Percentiles rank a stretch among this genome's conserved stretches.
phyloP scores from a whole-genome alignment of 2,329 filamentous ascomycete genomes.

The Penicillium sp. region DNA sequence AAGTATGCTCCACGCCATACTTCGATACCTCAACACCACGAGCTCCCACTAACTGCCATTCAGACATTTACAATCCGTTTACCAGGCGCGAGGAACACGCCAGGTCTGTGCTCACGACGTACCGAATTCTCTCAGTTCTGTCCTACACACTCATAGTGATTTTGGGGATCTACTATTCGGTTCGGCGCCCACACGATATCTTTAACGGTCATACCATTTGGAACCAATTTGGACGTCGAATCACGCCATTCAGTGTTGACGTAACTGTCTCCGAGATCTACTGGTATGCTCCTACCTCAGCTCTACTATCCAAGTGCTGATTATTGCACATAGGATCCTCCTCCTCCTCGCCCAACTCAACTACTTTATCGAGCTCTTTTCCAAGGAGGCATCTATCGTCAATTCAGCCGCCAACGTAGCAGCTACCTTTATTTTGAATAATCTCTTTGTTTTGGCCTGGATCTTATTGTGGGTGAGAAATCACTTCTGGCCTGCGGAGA shows the following conservation, averaged over 20 bases:
- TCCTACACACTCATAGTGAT: conserved; percentile 77
- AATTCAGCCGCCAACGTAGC: conserved; percentile 77
- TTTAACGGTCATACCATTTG: conserved; percentile 69
- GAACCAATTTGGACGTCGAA: conserved; percentile 70
- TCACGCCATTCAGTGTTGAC: conserved; percentile 78
- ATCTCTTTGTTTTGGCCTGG: conserved; percentile 80
- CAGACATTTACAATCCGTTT: conserved; percentile 67
- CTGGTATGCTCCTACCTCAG: conserved; percentile 60
- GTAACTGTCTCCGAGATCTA: conserved; percentile 69
- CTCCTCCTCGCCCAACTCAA: conserved; percentile 76
- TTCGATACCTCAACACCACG: background rate
- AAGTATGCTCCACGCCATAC: conserved; percentile 7
- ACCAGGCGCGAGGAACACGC: conserved; percentile 70
- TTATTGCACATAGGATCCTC: conserved; percentile 60
- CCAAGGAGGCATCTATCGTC: conserved; percentile 64
- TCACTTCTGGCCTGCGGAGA: conserved; percentile 75
- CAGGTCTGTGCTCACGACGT: conserved; percentile 65
- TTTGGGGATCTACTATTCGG: conserved; percentile 74
- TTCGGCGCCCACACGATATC: conserved; percentile 68
- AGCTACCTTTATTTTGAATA: conserved; percentile 83
- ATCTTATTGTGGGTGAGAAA: conserved; percentile 80
- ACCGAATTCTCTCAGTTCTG: conserved; percentile 75
- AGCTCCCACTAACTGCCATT: background rate
- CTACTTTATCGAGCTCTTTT: conserved; percentile 80
- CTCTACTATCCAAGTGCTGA: background rate